A percentile compares a stretch with the other conserved stretches of the same genome.
Conservation (phyloP, 2,329 filamentous ascomycete genomes). For the Nemania sp. region DNA sequence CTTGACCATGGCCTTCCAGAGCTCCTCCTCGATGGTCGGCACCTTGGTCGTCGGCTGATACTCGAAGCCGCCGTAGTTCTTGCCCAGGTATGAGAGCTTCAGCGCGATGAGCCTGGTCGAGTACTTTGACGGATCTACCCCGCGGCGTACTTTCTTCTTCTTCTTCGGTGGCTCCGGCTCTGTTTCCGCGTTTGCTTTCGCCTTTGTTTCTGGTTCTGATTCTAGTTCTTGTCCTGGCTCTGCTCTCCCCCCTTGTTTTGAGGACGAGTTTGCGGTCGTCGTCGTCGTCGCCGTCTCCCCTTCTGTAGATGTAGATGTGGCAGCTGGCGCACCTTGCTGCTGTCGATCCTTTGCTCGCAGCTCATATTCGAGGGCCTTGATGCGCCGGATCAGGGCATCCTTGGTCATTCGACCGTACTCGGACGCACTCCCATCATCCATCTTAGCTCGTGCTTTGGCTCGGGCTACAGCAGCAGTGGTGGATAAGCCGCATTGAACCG, state of each 20-base stretch:
- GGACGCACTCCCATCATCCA: conserved; percentile 34
- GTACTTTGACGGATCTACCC: conserved; percentile 80
- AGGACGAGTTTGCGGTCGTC: not conserved
- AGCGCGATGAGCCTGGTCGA: conserved; percentile 83
- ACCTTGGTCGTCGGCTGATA: conserved; percentile 73
- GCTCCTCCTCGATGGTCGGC: conserved; percentile 87
- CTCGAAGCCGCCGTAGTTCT: conserved; percentile 91
- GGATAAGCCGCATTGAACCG: conserved; percentile 31
- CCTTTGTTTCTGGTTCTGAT: conserved; percentile 17
- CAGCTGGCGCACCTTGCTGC: not conserved
- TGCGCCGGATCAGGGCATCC: conserved; percentile 68
- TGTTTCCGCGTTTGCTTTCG: conserved; percentile 37
- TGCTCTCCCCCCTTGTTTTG: conserved; percentile 19
- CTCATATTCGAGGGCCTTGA: conserved; percentile 69
- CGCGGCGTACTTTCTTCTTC: conserved; percentile 49
- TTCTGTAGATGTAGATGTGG: conserved; percentile 1
- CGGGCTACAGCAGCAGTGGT: conserved; percentile 28
- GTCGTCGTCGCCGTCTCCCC: not conserved
- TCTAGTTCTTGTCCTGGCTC: conserved; percentile 10
- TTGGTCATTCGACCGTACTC: conserved; percentile 71
- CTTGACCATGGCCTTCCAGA: conserved; percentile 89
- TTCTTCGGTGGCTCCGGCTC: conserved; percentile 47
- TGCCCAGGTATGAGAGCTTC: conserved; percentile 92
- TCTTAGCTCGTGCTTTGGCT: conserved; percentile 22
- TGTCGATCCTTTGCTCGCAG: conserved; percentile 19